Percentiles rank a stretch among this genome's conserved stretches.
Evolutionary conservation across 305 asterid genomes (phyloP).

Genomic region (Euphrasia arctica): DNA sequence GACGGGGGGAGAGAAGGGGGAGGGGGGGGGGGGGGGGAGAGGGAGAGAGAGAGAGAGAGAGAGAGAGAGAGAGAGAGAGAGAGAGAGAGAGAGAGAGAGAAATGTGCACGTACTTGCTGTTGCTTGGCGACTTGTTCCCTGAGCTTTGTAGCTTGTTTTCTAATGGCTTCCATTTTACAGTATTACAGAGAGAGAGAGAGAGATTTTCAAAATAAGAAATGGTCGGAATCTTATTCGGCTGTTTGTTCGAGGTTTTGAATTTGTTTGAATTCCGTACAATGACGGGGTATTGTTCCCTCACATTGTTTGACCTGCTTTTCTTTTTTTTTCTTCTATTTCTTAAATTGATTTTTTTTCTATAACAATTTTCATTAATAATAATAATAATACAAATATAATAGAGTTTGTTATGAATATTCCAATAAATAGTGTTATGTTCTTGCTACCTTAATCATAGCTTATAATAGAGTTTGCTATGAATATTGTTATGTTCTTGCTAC

Average conservation of each 20-base stretch:
- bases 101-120: slow-evolving; percentile 47
- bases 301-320: not conserved
- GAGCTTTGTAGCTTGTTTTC: slow-evolving; percentile 77
- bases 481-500: too few relatives aligned
- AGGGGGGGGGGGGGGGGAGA: too few relatives aligned
- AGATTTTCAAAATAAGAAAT: not conserved
- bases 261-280: slow-evolving; percentile 8
- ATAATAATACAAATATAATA: too few relatives aligned
- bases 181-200: not conserved
- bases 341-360: too few relatives aligned
- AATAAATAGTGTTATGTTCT: too few relatives aligned
- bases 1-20: too few relatives aligned
- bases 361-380: too few relatives aligned
- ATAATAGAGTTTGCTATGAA: too few relatives aligned
- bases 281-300: not conserved
- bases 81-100: slow-evolving; percentile 14
- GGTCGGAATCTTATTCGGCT: not conserved
- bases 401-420: too few relatives aligned
- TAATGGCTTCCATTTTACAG: slow-evolving; percentile 59
- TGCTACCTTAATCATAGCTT: too few relatives aligned
- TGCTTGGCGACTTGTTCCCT: slow-evolving; percentile 76
- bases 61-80: too few relatives aligned
- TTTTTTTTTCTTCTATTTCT: not conserved
- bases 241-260: slow-evolving; percentile 23
- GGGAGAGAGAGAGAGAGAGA: too few relatives aligned